phyloP scores from a whole-genome alignment of 805 yeast genomes.

The Maudiozyma saulgeensis region DNA sequence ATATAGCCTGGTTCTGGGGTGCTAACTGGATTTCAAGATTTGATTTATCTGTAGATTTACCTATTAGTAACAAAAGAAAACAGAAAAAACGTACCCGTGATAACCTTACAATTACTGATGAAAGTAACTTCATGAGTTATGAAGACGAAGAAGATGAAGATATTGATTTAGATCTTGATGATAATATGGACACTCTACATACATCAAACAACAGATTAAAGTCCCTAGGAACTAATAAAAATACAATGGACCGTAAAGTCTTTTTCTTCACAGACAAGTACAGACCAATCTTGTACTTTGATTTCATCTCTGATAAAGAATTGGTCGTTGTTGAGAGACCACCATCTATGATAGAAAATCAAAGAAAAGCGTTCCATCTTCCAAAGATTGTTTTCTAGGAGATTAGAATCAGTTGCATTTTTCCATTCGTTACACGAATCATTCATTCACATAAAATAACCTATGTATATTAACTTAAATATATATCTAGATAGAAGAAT shows the following conservation, averaged over 20 bases:
- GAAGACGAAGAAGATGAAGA: constrained; percentile 27
- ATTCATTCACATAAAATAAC: no score
- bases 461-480: no score
- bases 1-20: constrained; percentile 79
- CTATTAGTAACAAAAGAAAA: constrained; percentile 31
- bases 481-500: no score
- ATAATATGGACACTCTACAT: constrained; percentile 6
- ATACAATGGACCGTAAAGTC: constrained; percentile 29
- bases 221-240: constrained; percentile 17
- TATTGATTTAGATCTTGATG: constrained; percentile 18
- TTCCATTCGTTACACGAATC: not conserved
- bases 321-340: constrained; percentile 74
- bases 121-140: constrained; percentile 29
- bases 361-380: constrained; percentile 54
- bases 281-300: constrained; percentile 59
- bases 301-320: constrained; percentile 42
- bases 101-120: constrained; percentile 35
- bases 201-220: constrained; percentile 8
- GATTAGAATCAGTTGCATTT: not conserved
- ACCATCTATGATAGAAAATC: constrained; percentile 40
- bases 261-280: constrained; percentile 75
- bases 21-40: constrained; percentile 70
- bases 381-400: constrained; percentile 42
- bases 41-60: constrained; percentile 51
- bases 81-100: constrained; percentile 35